Percentiles rank a stretch among this genome's conserved stretches.
Conservation (phyloP, 2,329 filamentous ascomycete species). For the Aspergillus japonicus region DNA sequence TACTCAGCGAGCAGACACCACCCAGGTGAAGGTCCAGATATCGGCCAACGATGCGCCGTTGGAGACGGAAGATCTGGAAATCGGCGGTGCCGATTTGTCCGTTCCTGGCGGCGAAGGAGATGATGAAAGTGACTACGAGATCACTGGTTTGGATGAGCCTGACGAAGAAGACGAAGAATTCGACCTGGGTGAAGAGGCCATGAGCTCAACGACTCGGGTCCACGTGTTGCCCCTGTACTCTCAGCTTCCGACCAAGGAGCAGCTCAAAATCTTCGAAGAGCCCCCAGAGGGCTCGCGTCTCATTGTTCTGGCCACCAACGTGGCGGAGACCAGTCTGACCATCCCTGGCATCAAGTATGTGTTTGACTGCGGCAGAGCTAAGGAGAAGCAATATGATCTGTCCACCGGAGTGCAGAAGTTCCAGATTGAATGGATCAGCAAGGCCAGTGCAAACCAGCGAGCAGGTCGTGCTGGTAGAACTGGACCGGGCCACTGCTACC, state of each 20-base stretch:
- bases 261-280: slow-evolving; percentile 84
- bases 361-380: slow-evolving; percentile 88
- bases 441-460: slow-evolving; percentile 89
- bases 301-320: slow-evolving; percentile 90
- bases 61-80: slow-evolving; percentile 83
- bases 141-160: slow-evolving; percentile 59
- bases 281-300: slow-evolving; percentile 79
- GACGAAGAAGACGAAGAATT: slow-evolving; percentile 65
- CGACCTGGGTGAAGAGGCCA: slow-evolving; percentile 62
- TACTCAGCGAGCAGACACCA: slow-evolving; percentile 49
- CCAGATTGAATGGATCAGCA: slow-evolving; percentile 94
- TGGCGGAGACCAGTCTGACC: slow-evolving; percentile 94
- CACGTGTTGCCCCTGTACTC: slow-evolving; percentile 95
- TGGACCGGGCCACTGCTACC: slow-evolving; percentile 92
- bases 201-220: slow-evolving; percentile 64
- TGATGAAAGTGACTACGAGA: slow-evolving; percentile 58
- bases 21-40: slow-evolving; percentile 68
- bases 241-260: slow-evolving; percentile 82
- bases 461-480: slow-evolving; percentile 93
- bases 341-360: slow-evolving; percentile 95
- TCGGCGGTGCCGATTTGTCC: slow-evolving; percentile 58
- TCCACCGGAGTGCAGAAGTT: slow-evolving; percentile 91
- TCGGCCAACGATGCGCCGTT: slow-evolving; percentile 74
- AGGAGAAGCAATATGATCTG: slow-evolving; percentile 87
- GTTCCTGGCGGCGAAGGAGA: slow-evolving; percentile 54